These are phyloP conservation scores for Tolypocladium tropicale DNA, from an alignment of 2,329 filamentous ascomycete genomes.

Conservation along the genomic window DNA sequence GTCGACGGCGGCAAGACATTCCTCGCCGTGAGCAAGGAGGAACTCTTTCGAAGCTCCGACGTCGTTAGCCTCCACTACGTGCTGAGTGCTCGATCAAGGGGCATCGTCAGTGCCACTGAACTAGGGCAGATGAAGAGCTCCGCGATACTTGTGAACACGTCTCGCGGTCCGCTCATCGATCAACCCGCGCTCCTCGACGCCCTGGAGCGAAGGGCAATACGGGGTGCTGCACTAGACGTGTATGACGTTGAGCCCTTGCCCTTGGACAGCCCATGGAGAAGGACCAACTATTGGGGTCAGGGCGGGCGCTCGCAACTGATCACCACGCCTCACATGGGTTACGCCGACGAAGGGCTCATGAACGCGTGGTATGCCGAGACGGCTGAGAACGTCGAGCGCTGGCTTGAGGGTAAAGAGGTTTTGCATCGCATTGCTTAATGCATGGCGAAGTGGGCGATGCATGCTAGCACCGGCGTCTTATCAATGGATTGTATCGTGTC, in stretches of 20 bases:
- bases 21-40: background rate
- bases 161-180: background rate
- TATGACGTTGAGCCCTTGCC: constrained; percentile 64
- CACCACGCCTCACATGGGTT: constrained; percentile 65
- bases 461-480: background rate
- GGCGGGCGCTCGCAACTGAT: constrained; percentile 50
- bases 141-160: background rate
- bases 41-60: background rate
- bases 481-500: too few relatives aligned
- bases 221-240: constrained; percentile 62
- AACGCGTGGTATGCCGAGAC: constrained; percentile 58
- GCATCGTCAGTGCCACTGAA: background rate
- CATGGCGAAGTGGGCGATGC: background rate
- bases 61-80: background rate
- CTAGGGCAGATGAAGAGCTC: background rate
- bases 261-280: constrained; percentile 55
- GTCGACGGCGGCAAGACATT: background rate
- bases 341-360: constrained; percentile 56
- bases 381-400: constrained; percentile 50
- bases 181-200: background rate
- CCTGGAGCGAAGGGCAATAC: constrained; percentile 38
- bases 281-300: constrained; percentile 47
- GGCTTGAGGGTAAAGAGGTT: constrained; percentile 18
- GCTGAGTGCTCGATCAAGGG: background rate
- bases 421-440: constrained; percentile 4